These are phyloP conservation scores for Multifurca ochricompacta DNA, from an alignment of 768 basidiomycete genomes.

Conservation along the genomic window DNA sequence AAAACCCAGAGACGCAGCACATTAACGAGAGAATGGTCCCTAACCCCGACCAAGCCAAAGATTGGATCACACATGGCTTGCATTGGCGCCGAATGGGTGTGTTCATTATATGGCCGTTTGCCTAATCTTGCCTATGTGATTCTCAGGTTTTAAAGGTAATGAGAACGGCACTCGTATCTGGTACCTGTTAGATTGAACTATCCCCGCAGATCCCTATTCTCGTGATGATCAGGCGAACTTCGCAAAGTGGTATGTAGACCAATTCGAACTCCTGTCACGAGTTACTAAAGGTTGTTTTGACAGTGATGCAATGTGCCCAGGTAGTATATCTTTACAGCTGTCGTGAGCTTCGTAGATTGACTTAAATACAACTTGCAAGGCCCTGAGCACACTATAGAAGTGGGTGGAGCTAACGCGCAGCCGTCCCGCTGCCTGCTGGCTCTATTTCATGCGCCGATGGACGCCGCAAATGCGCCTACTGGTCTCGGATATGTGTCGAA, in stretches of 20 bases:
- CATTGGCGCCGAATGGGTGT: constrained; percentile 53
- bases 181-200: neutral
- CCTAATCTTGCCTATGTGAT: neutral
- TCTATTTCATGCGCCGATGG: constrained; percentile 39
- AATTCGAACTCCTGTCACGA: neutral
- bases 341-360: no score
- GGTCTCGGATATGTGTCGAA: constrained; percentile 43
- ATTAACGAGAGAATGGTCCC: constrained; percentile 37
- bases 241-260: constrained; percentile 39
- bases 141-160: constrained; percentile 47
- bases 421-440: constrained; percentile 50
- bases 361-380: constrained; percentile 28
- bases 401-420: constrained; percentile 27
- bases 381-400: constrained; percentile 37
- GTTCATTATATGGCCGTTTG: constrained; percentile 19
- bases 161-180: neutral
- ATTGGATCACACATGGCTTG: constrained; percentile 45
- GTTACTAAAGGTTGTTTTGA: neutral
- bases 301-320: constrained; percentile 46
- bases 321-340: constrained; percentile 28
- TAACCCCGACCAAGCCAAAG: constrained; percentile 41
- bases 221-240: constrained; percentile 48
- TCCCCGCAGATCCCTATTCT: constrained; percentile 45
- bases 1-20: constrained; percentile 40
- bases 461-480: constrained; percentile 25